These are phyloP conservation scores for Phytophthora pini DNA, from an alignment of 352 stramenopile genomes.

Conservation along the genomic window DNA sequence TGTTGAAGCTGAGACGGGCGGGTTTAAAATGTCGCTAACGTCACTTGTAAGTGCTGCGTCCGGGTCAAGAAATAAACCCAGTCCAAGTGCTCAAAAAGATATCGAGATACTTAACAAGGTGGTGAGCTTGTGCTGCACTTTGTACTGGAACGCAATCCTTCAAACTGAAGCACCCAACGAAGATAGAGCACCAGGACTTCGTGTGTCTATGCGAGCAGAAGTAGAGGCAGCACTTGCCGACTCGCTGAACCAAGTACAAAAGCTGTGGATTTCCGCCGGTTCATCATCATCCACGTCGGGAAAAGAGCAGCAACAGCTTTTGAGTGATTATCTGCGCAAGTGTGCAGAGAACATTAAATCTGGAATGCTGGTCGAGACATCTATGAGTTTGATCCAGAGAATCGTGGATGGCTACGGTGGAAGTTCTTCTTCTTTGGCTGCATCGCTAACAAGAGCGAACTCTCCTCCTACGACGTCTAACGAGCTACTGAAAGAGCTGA, in stretches of 20 bases:
- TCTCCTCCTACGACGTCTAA: slow-evolving; percentile 45
- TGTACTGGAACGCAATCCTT: slow-evolving; percentile 82
- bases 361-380: slow-evolving; percentile 65
- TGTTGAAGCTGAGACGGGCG: slow-evolving; percentile 65
- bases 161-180: slow-evolving; percentile 35
- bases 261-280: slow-evolving; percentile 56
- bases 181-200: slow-evolving; percentile 25
- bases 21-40: slow-evolving; percentile 78
- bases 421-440: slow-evolving; percentile 38
- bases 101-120: slow-evolving; percentile 79
- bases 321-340: slow-evolving; percentile 77
- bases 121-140: slow-evolving; percentile 70
- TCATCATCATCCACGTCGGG: slow-evolving; percentile 53
- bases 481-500: slow-evolving; percentile 73
- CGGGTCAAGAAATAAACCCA: slow-evolving; percentile 57
- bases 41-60: slow-evolving; percentile 65
- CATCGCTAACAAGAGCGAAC: slow-evolving; percentile 46
- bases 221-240: slow-evolving; percentile 70
- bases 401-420: slow-evolving; percentile 62
- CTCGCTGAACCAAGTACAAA: slow-evolving; percentile 78
- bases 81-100: slow-evolving; percentile 63
- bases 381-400: slow-evolving; percentile 77
- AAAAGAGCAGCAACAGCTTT: slow-evolving; percentile 78
- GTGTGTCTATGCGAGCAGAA: slow-evolving; percentile 46
- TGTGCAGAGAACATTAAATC: slow-evolving; percentile 73